Base-by-base conservation (phyloP, 306 rosid species). In the Senna tora region DNA sequence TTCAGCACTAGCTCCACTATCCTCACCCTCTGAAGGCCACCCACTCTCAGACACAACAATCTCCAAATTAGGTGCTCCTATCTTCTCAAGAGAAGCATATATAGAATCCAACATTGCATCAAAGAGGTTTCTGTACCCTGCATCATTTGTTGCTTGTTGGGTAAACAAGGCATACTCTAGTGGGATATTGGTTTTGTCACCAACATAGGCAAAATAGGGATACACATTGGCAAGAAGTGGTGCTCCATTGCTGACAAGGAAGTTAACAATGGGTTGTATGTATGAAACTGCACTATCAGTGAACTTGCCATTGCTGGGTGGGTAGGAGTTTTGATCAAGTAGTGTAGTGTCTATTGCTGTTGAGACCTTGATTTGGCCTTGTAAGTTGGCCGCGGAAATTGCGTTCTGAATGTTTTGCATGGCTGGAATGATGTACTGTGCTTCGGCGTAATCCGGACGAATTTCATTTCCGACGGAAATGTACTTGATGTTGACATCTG, bases 151-250 rank as follows among this genome's bases (percentile, higher is more conserved):
- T 0, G 64, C 86, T 9, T 80, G 67, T 43, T 88, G 66, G 7
- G 46, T 78, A 25, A 87, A 85, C 59, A 88, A 72, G 66, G 90
- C 92, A 78, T 76, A 87, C 0, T 2, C 70, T 38, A 82, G 79
- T 17, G n/a, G 0, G 36, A 83, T 79, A n/a, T n/a, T n/a, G 1
- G 1, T 0, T 19, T 14, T 28, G 46, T 76, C 1, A 0, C 0
- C 2, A 0, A 7, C 16, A 45, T 85, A 82, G 60, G 75, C 66
- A 5, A 85, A 74, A 51, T 87, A 91, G 0, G 97, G 88, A 34
- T 91, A 88, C 9, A 87, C 71, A 64, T 91, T 91, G 0, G 75
- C 87, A n/a, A 91, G 92, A 67, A 91, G 92, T 38, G 92, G 95
- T 16, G 92, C 20, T 0, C 79, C 86, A 20, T 80, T 82, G 11